Base-by-base conservation (phyloP, 306 rosid genomes). In the Vigna mungo region DNA sequence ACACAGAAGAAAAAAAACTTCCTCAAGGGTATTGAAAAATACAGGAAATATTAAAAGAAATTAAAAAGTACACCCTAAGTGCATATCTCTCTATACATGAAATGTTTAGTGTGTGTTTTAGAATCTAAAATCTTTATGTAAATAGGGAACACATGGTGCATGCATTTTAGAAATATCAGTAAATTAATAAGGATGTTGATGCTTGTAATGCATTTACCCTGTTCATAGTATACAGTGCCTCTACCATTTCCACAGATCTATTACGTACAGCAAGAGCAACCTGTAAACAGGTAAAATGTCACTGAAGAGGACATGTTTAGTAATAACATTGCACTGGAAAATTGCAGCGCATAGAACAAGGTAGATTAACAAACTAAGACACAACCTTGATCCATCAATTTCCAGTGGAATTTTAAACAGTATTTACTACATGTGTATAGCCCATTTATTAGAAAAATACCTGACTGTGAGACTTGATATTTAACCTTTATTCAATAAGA, bases 221-320 rank as follows among this genome's bases (percentile, higher is more conserved):
- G 83, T 90, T 95, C 93, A 89, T 90, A 71, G 90, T 87, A 86
- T 92, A 95, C 87, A 95, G 88, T 16, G 99, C 97, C 84, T 95
- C 99, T 55, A 89, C 97, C 97, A 92, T 95, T 75, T 95, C 94
- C 54, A 56, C 73, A 80, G 93, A 86, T 64, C 99, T 88, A 72
- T 87, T 87, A 34, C 84, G 84, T 68, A 95, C 89, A 62, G 84
- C 86, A 79, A 89, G 64, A 78, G 97, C 91, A 74, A 95, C 97
- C 98, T 95, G 85, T 32, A 77, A 74, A 71, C 30, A 49, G 76
- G 63, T 32, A 51, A 77, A 76, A 10, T 67, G 37, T 73, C 41
- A 61, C 69, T 37, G 58, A 74, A 61, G 34, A 61, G 46, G 6
- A 23, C 30, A 48, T 80, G 55, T 72, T 80, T 10, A 53, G 73